Base-by-base conservation (phyloP, 192 early-diverging fungal species). In the Mortierella alpina region DNA sequence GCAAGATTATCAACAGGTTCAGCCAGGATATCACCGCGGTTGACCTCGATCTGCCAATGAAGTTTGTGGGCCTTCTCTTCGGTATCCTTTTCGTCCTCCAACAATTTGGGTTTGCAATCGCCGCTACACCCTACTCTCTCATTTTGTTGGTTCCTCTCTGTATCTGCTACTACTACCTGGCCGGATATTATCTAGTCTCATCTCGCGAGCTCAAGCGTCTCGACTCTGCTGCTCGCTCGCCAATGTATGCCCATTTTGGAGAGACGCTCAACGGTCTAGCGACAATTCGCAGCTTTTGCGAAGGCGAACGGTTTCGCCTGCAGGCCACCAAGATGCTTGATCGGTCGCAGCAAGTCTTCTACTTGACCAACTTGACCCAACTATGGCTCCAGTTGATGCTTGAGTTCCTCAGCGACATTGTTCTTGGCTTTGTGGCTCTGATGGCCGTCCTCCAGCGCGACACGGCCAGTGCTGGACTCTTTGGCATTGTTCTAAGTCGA, bases 151-250 rank as follows among this genome's bases (percentile, higher is more conserved):
- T 75, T 23, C 82, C 78, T 5, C 57, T 85, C 40, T 10, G 54
- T 5, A 55, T 67, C 14, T 58, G 72, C 17, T 85, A 67, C 63
- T 63, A 69, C 40, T 65, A 63, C 57, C 58, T 86, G 12, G 62
- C 73, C 51, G 62, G 65, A 51, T 75, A 82, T 40, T 94, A 93
- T 80, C 82, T 92, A 22, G 50, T 83, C 8, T 46, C 59, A 9
- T 90, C 90, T 9, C 89, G 94, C 15, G 91, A 93, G 63, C 82
- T 97, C 45, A 96, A 95, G 70, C 85, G 92, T 7, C 73, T 97
- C 44, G 91, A 95, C 66, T 88, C 91, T 6, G 85, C 90, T 17
- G 87, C 93, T 10, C 86, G 92, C 2, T 88, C 86, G 1, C 93
- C 93, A 0, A 86, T 96, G 14, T 93, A 89, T 59, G 84, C 91